Evolutionary conservation across 176 grass and related monocot genomes (phyloP).

Genomic region (Oryza glaberrima): DNA sequence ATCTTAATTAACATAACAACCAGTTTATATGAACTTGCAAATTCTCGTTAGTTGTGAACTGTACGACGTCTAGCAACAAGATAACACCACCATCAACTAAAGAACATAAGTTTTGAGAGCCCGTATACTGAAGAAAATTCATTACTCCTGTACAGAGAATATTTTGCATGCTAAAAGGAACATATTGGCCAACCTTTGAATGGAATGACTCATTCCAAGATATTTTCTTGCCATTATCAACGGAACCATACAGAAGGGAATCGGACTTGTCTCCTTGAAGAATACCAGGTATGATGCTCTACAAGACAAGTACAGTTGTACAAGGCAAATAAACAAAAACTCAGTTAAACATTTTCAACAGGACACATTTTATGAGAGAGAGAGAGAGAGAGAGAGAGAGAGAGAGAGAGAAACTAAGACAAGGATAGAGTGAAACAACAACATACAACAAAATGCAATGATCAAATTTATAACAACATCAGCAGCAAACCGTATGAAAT

Average conservation of each 20-base stretch:
- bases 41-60: too few relatives aligned
- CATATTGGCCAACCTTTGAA: conserved; percentile 64
- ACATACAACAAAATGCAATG: conserved; percentile 17
- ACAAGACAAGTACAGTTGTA: conserved; percentile 28
- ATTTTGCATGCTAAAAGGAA: neutral
- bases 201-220: conserved; percentile 97
- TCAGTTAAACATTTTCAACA: neutral
- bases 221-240: conserved; percentile 99
- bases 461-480: neutral
- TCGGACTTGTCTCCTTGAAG: conserved; percentile 99
- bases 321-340: conserved; percentile 3
- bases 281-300: conserved; percentile 99
- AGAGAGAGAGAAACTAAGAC: too few relatives aligned
- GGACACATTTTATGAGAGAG: neutral
- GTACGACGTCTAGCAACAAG: neutral
- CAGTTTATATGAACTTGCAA: conserved; percentile 6
- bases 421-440: conserved; percentile 15
- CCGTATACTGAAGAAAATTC: neutral
- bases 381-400: too few relatives aligned
- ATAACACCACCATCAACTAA: neutral
- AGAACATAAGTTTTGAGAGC: neutral
- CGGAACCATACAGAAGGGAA: conserved; percentile 95
- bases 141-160: neutral
- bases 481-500: neutral
- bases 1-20: neutral